Base-by-base conservation (phyloP, 192 early-diverging fungal species). In the Coemansia sp. region DNA sequence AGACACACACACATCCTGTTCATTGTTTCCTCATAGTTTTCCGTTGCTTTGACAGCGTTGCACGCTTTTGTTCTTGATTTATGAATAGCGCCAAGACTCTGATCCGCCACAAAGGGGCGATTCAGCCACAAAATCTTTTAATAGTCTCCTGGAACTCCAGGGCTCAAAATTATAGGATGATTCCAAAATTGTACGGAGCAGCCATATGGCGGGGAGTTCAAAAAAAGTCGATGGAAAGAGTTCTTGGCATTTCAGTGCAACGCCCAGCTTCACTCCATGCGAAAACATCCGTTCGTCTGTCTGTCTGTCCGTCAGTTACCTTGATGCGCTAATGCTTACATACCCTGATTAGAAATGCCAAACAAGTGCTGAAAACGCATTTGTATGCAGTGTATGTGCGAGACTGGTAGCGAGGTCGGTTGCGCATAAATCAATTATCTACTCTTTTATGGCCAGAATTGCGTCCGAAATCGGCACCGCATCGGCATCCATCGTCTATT, bases 371-470 rank as follows among this genome's bases (percentile, higher is more conserved):
- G 29, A 29, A 29, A 29, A 29, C 29, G 3, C 3, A 29, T 29
- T 3, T 29, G 29, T 29, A 3, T 29, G 29, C 29, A 48, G 5
- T 1, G 38, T 13, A 40, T 8, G 11, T 40, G 38, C 38, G 11
- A 40, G 38, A 40, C 38, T 40, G 55, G 55, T 14, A 19, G 55
- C 55, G 34, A n/a, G 55, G 14, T 57, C 55, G 55, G 55, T 29
- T 36, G 32, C 29, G 1, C 11, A 5, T 10, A 34, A 34, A 57
- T 36, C n/a, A 36, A 57, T 57, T 35, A 11, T n/a, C 0, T 17
- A 57, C 34, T 35, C 55, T 57, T 57, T 57, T 13, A 9, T 0
- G 23, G 11, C 5, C 3, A 1, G n/a, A 32, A 36, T 14, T 33
- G 6, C 7, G 6, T 17, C 55, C 55, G 55, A 57, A 20, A 15